phyloP scores from a whole-genome alignment of 2,329 filamentous ascomycete species.

The Venturia aucupariae region DNA sequence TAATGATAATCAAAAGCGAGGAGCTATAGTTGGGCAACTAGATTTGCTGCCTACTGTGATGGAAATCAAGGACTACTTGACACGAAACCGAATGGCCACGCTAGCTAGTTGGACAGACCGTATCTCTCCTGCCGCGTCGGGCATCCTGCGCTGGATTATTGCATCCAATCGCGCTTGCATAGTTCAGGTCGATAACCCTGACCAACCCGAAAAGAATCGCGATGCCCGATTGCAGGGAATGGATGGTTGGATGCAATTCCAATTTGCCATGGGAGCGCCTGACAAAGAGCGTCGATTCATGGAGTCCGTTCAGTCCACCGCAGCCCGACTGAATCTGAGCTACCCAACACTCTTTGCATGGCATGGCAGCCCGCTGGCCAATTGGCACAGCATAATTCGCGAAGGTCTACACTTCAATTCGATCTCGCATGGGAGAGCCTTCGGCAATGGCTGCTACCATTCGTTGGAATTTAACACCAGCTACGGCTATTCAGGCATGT shows the following conservation, averaged over 20 bases:
- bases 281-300: conserved; percentile 76
- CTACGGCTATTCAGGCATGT: conserved; percentile 35
- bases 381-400: conserved; percentile 87
- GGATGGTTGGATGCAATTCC: conserved; percentile 65
- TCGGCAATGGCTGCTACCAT: conserved; percentile 76
- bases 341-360: conserved; percentile 73
- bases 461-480: conserved; percentile 52
- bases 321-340: conserved; percentile 28
- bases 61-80: conserved; percentile 46
- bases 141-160: conserved; percentile 75
- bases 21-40: conserved; percentile 44
- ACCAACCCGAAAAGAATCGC: conserved; percentile 23
- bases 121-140: conserved; percentile 56
- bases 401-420: conserved; percentile 67
- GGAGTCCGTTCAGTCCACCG: conserved; percentile 40
- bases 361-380: conserved; percentile 67
- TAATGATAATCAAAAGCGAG: conserved; percentile 34
- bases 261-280: conserved; percentile 78
- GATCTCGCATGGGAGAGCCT: conserved; percentile 56
- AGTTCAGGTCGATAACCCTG: conserved; percentile 54
- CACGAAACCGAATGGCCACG: conserved; percentile 28
- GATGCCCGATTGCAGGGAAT: conserved; percentile 54
- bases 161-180: conserved; percentile 85
- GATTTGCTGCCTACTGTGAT: conserved; percentile 52
- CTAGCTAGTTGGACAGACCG: conserved; percentile 46